Percentiles rank a stretch among this genome's conserved stretches.
Evolutionary conservation across 495 filamentous ascomycete genomes (phyloP).

Genomic region (Parachaetomium inaequale): DNA sequence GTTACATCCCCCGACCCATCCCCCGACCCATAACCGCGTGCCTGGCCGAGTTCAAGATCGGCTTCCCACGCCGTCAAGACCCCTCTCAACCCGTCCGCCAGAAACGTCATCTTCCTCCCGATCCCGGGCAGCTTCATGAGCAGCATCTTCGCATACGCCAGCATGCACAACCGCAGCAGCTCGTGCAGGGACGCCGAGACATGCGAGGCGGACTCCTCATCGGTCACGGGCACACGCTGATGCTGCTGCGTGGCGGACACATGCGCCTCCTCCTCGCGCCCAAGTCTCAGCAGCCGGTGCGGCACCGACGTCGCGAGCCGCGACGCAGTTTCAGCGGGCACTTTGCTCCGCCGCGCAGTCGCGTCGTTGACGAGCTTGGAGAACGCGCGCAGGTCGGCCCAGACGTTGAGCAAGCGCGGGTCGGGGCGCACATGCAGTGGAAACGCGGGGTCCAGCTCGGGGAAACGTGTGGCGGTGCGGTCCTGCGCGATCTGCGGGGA

Average conservation of each 20-base stretch:
- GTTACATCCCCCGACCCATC: not conserved
- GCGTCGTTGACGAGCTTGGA: conserved; percentile 2
- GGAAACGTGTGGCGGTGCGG: not conserved
- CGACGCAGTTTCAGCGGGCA: not conserved
- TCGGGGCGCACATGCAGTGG: not conserved
- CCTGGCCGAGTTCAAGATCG: not conserved
- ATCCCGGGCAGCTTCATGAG: conserved; percentile 8
- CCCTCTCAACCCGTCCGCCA: not conserved
- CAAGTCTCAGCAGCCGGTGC: conserved; percentile 1
- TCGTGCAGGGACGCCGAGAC: not conserved
- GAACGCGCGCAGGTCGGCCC: conserved; percentile 20
- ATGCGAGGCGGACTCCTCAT: no score
- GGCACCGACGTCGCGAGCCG: conserved; percentile 1
- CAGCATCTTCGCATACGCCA: conserved; percentile 16
- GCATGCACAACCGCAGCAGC: conserved; percentile 3
- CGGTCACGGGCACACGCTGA: not conserved
- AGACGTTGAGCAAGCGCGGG: conserved; percentile 15
- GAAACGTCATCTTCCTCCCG: conserved; percentile 8
- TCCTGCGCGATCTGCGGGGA: conserved; percentile 10
- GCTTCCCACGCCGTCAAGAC: not conserved
- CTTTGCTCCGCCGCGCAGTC: not conserved
- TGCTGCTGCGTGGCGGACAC: not conserved
- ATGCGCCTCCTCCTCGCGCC: not conserved
- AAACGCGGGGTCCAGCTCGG: not conserved
- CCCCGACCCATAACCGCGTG: not conserved